Conservation (phyloP, 2,329 filamentous ascomycete species). For the Aaosphaeria pasadenensis region DNA sequence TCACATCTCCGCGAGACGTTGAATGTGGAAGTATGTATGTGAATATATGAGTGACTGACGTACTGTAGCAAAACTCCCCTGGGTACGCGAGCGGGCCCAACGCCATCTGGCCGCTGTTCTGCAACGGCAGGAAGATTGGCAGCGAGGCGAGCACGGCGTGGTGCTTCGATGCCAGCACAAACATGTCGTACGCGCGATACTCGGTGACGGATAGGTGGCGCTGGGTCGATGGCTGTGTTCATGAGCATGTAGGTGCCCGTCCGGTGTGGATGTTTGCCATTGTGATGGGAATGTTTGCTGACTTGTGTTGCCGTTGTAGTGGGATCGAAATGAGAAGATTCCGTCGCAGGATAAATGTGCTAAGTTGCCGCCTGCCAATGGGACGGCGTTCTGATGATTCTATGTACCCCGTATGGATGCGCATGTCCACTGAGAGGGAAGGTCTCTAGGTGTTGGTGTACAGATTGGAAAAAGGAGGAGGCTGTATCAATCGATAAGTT, state of each 20-base stretch:
- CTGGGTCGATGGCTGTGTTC: constrained; percentile 10
- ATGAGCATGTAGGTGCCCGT: constrained; percentile 6
- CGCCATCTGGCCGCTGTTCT: constrained; percentile 15
- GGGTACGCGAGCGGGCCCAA: constrained; percentile 12
- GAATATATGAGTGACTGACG: background rate
- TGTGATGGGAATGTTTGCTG: no score
- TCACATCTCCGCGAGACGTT: no score
- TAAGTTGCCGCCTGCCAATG: constrained; percentile 3
- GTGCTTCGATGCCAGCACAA: constrained; percentile 16
- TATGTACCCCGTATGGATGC: no score
- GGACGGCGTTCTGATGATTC: no score
- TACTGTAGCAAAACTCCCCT: constrained; percentile 12
- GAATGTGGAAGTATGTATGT: background rate
- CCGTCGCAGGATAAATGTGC: constrained; percentile 10
- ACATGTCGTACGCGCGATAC: constrained; percentile 15
- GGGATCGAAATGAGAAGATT: constrained; percentile 5
- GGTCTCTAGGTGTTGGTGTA: no score
- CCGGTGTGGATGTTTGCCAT: no score
- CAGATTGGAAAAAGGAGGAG: no score
- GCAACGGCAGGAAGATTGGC: constrained; percentile 10
- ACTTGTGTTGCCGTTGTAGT: constrained; percentile 1
- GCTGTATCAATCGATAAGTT: no score
- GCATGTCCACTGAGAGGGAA: no score
- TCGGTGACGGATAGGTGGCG: constrained; percentile 7
- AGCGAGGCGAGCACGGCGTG: constrained; percentile 9